A percentile compares a stretch with the other conserved stretches of the same genome.
These are phyloP conservation scores for Chaetomium olivaceum DNA, from an alignment of 2,329 filamentous ascomycete species.

Conservation along the genomic window DNA sequence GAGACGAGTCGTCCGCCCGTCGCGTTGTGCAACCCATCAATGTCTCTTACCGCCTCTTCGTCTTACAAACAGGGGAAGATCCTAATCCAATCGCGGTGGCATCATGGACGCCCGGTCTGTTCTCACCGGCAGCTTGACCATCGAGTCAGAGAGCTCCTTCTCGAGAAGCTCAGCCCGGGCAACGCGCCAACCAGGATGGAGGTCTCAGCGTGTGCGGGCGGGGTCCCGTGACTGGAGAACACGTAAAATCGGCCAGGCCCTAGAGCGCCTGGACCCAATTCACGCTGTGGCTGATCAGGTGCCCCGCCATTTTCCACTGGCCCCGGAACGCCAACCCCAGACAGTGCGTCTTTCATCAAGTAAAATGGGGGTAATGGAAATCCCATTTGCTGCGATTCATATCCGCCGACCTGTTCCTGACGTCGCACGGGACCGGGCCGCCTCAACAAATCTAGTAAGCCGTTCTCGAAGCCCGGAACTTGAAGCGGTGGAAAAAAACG, in stretches of 20 bases:
- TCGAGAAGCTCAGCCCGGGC: not conserved
- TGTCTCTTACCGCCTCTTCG: slow-evolving; percentile 30
- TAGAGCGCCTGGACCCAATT: slow-evolving; percentile 4
- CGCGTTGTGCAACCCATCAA: slow-evolving; percentile 19
- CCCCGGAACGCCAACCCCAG: slow-evolving; percentile 29
- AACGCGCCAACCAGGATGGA: not conserved
- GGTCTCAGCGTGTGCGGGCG: not conserved
- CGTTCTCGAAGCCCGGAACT: not conserved
- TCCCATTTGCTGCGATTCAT: slow-evolving; percentile 15
- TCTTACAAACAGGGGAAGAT: slow-evolving; percentile 15
- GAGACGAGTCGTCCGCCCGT: not conserved
- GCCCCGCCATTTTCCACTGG: slow-evolving; percentile 36
- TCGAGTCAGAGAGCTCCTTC: not conserved
- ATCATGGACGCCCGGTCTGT: slow-evolving; percentile 23
- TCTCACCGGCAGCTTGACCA: slow-evolving; percentile 23
- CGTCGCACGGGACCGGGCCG: slow-evolving; percentile 29
- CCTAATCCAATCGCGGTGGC: slow-evolving; percentile 23
- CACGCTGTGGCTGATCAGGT: slow-evolving; percentile 26
- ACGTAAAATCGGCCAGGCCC: slow-evolving; percentile 29
- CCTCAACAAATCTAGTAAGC: slow-evolving; percentile 21
- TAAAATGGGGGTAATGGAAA: slow-evolving; percentile 38
- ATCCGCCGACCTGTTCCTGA: slow-evolving; percentile 21
- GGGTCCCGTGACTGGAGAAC: slow-evolving; percentile 32
- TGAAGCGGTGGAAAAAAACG: slow-evolving; percentile 8
- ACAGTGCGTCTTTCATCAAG: slow-evolving; percentile 32